Percentiles rank a stretch among this genome's conserved stretches.
phyloP scores from a whole-genome alignment of 176 grass and related monocot genomes.

The Luzula sylvatica region DNA sequence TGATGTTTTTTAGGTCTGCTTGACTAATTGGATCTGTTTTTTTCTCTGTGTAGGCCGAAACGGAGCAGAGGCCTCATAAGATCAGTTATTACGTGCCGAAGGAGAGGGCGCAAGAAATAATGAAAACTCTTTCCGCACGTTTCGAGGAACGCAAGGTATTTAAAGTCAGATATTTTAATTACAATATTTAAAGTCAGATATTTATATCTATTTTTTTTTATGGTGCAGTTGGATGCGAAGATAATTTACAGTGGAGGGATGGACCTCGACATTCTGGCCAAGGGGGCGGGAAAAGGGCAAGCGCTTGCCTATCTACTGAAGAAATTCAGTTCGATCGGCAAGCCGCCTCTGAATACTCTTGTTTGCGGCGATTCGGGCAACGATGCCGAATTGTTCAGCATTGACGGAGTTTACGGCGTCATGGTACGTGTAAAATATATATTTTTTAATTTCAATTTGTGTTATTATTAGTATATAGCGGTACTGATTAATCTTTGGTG shows the following conservation, averaged over 20 bases:
- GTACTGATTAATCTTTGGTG: background rate
- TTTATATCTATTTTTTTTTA: background rate
- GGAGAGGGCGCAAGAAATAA: constrained; percentile 48
- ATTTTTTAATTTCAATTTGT: too few relatives aligned
- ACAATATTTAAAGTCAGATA: constrained; percentile 1
- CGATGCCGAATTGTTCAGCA: constrained; percentile 77
- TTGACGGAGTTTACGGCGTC: constrained; percentile 63
- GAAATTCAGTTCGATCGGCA: constrained; percentile 50
- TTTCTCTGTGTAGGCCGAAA: constrained; percentile 44
- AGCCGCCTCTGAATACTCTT: constrained; percentile 62
- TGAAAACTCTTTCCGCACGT: constrained; percentile 43
- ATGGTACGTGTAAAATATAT: constrained; percentile 48
- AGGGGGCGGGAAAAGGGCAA: constrained; percentile 81
- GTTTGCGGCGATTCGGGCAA: constrained; percentile 91
- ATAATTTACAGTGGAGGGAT: constrained; percentile 76
- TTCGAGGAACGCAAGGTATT: constrained; percentile 48
- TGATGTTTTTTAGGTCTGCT: too few relatives aligned
- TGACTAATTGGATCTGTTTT: background rate
- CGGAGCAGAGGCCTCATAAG: constrained; percentile 73
- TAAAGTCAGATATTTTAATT: background rate
- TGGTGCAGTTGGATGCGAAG: constrained; percentile 73
- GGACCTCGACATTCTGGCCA: constrained; percentile 69
- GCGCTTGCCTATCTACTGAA: constrained; percentile 75
- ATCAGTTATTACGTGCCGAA: constrained; percentile 75
- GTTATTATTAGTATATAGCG: too few relatives aligned